These are phyloP conservation scores for Glomus cerebriforme DNA, from an alignment of 192 early-diverging fungal genomes.

Conservation along the genomic window DNA sequence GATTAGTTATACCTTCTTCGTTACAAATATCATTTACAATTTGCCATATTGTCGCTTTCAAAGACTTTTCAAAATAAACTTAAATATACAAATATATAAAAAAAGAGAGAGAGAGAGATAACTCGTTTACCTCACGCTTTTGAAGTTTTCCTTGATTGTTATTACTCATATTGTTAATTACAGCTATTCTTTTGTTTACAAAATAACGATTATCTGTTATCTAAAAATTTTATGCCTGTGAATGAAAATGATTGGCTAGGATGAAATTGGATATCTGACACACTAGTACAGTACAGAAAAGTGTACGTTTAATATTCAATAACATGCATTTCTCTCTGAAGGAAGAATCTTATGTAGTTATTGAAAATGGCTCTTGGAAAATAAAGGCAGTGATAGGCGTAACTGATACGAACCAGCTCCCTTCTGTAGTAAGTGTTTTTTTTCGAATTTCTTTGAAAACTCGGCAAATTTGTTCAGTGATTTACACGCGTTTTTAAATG, in stretches of 20 bases:
- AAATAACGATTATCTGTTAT: not conserved
- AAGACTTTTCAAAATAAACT: not conserved
- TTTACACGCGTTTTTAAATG: not conserved
- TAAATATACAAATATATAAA: not conserved
- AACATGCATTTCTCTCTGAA: slow-evolving; percentile 53
- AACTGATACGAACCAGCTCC: slow-evolving; percentile 73
- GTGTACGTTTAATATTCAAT: too few species aligned
- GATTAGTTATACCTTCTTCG: not conserved
- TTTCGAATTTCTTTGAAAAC: not conserved
- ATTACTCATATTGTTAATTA: too few species aligned
- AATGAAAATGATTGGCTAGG: too few species aligned
- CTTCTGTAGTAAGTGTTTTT: slow-evolving; percentile 57
- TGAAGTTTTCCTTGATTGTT: not conserved
- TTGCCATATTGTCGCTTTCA: not conserved
- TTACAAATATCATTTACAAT: slow-evolving; percentile 4
- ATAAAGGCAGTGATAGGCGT: slow-evolving; percentile 78
- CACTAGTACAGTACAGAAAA: too few species aligned
- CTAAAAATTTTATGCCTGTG: too few species aligned
- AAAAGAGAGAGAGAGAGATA: not conserved
- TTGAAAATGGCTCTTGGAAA: slow-evolving; percentile 80
- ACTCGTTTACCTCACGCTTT: not conserved
- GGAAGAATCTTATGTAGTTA: slow-evolving; percentile 84
- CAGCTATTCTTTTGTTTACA: too few species aligned
- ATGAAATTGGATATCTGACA: not conserved
- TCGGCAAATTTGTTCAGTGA: not conserved